These are phyloP conservation scores for Apostasia shenzhenica DNA, from an alignment of 106 monocot species.

Conservation along the genomic window DNA sequence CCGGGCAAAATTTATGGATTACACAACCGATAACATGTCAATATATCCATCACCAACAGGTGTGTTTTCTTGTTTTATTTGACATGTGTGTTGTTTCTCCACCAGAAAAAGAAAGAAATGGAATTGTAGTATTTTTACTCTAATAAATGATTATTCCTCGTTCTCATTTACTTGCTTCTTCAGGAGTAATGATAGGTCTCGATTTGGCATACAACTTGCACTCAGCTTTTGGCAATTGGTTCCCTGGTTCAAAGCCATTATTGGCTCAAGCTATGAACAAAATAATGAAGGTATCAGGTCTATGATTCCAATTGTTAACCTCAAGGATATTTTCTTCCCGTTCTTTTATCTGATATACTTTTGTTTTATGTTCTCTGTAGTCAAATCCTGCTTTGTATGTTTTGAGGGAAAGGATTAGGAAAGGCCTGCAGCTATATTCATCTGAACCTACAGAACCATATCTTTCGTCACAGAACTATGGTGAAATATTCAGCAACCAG, in stretches of 20 bases:
- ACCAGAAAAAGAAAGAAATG: too few species aligned
- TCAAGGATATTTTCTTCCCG: not conserved
- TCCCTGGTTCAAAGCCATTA: conserved; percentile 96
- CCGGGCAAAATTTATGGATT: conserved; percentile 99
- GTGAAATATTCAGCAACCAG: conserved; percentile 99
- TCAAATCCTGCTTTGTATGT: conserved; percentile 98
- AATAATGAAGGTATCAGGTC: conserved; percentile 87
- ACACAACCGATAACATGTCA: conserved; percentile 99
- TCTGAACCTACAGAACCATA: conserved; percentile 99
- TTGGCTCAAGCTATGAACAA: conserved; percentile 99
- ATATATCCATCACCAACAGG: conserved; percentile 99
- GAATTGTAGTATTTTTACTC: not conserved
- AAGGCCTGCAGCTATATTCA: conserved; percentile 96
- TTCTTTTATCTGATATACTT: not conserved
- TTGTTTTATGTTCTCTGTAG: conserved; percentile 26
- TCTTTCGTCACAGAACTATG: conserved; percentile 98
- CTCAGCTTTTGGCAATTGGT: conserved; percentile 99
- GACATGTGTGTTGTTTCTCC: not conserved
- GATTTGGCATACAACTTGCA: conserved; percentile 98
- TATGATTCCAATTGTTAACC: not conserved
- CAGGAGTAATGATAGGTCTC: conserved; percentile 97
- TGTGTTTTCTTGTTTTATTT: conserved; percentile 17
- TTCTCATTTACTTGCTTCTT: not conserved
- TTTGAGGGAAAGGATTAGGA: conserved; percentile 93
- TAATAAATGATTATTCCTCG: conserved; percentile 2